phyloP scores from a whole-genome alignment of 2,329 filamentous ascomycete genomes.

The Diaporthe helianthi region DNA sequence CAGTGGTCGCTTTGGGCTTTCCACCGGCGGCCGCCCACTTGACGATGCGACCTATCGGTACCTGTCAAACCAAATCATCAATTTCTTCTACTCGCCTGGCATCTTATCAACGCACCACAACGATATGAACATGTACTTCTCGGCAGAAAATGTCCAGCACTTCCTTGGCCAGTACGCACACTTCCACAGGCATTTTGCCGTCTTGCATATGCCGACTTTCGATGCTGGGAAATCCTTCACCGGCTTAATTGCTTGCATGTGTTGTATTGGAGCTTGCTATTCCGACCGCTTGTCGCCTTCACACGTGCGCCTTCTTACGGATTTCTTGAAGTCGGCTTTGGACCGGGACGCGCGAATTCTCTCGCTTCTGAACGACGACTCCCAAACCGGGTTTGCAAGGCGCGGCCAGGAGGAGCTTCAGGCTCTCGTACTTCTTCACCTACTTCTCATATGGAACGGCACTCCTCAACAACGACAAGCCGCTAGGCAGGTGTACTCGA shows the following conservation, averaged over 20 bases:
- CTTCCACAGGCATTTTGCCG: slow-evolving; percentile 76
- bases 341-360: slow-evolving; percentile 62
- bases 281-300: slow-evolving; percentile 66
- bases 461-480: slow-evolving; percentile 69
- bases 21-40: slow-evolving; percentile 56
- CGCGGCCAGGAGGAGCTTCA: slow-evolving; percentile 67
- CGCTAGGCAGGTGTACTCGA: slow-evolving; percentile 65
- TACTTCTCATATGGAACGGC: slow-evolving; percentile 74
- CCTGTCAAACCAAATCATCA: slow-evolving; percentile 62
- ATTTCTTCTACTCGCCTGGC: slow-evolving; percentile 64
- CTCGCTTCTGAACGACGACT: slow-evolving; percentile 50
- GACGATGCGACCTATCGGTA: slow-evolving; percentile 59
- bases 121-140: slow-evolving; percentile 66
- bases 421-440: slow-evolving; percentile 67
- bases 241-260: slow-evolving; percentile 72
- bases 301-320: slow-evolving; percentile 73
- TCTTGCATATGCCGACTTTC: slow-evolving; percentile 76
- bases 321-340: slow-evolving; percentile 65
- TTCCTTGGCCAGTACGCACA: slow-evolving; percentile 76
- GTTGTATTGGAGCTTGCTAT: slow-evolving; percentile 78
- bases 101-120: slow-evolving; percentile 57
- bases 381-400: slow-evolving; percentile 36
- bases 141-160: slow-evolving; percentile 72
- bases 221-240: slow-evolving; percentile 70
- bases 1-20: slow-evolving; percentile 52